These are phyloP conservation scores for Solanum virginianum DNA, from an alignment of 257 asterid species.

Conservation along the genomic window DNA sequence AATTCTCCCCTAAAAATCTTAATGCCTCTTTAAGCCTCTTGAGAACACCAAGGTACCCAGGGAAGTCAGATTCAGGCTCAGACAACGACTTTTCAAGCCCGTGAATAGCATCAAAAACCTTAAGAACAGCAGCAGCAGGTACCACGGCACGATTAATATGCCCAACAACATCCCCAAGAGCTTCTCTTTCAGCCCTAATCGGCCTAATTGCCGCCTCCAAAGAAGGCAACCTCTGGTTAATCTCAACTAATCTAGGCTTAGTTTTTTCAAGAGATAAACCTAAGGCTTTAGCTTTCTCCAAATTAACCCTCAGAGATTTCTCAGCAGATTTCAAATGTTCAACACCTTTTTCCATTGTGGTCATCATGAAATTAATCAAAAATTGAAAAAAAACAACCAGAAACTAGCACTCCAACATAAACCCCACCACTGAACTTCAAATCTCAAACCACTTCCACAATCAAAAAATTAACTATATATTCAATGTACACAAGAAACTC, in stretches of 20 bases:
- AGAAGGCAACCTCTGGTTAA: slow-evolving; percentile 50
- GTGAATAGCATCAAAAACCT: slow-evolving; percentile 88
- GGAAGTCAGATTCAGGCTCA: slow-evolving; percentile 57
- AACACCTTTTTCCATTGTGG: slow-evolving; percentile 34
- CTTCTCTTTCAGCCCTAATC: slow-evolving; percentile 52
- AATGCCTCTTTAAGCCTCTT: slow-evolving; percentile 75
- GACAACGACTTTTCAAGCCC: slow-evolving; percentile 74
- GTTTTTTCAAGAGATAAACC: slow-evolving; percentile 41
- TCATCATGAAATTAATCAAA: slow-evolving; percentile 2
- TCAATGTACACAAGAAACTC: background rate
- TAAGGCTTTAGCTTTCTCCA: slow-evolving; percentile 56
- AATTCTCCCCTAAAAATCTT: slow-evolving; percentile 61
- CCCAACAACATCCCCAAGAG: slow-evolving; percentile 56
- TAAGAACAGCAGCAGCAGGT: slow-evolving; percentile 87
- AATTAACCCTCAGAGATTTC: slow-evolving; percentile 43
- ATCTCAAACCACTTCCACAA: background rate
- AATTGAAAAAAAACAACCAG: background rate
- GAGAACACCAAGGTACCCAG: slow-evolving; percentile 61
- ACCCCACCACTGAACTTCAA: background rate
- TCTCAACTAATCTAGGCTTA: slow-evolving; percentile 65
- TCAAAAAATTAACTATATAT: background rate
- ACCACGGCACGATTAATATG: slow-evolving; percentile 84
- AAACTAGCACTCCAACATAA: background rate
- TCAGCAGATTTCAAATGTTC: slow-evolving; percentile 54
- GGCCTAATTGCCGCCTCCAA: slow-evolving; percentile 69